phyloP scores from a whole-genome alignment of 2,329 filamentous ascomycete genomes.

The Stagonosporopsis rhizophila region DNA sequence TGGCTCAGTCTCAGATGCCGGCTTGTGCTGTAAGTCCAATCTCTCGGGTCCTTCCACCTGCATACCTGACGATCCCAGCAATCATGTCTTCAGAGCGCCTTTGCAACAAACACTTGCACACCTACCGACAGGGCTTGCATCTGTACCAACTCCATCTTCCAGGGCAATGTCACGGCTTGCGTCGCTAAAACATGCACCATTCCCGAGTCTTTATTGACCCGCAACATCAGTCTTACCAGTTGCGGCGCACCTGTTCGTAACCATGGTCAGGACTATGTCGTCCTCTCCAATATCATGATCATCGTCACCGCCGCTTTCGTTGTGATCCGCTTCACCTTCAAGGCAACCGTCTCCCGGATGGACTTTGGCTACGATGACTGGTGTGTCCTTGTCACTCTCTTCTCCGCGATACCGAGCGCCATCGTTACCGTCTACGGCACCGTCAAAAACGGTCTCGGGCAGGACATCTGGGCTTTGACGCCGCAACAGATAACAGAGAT shows the following conservation, averaged over 20 bases:
- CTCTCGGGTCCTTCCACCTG: neutral
- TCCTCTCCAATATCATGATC: conserved; percentile 45
- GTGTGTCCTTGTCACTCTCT: conserved; percentile 33
- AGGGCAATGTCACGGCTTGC: conserved; percentile 30
- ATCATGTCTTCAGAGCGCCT: conserved; percentile 15
- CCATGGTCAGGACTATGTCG: conserved; percentile 42
- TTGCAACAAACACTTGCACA: conserved; percentile 26
- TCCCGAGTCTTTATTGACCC: conserved; percentile 39
- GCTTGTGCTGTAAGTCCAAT: conserved; percentile 26
- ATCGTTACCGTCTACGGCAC: conserved; percentile 36
- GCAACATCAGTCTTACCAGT: conserved; percentile 51
- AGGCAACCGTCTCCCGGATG: conserved; percentile 42
- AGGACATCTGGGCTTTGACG: conserved; percentile 60
- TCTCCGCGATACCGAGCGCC: conserved; percentile 34
- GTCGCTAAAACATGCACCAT: conserved; percentile 30
- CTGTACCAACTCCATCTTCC: conserved; percentile 31
- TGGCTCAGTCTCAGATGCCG: conserved; percentile 20
- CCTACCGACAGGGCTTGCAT: conserved; percentile 32
- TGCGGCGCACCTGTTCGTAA: conserved; percentile 52
- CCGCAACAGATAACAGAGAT: conserved; percentile 55
- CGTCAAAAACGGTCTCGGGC: conserved; percentile 54
- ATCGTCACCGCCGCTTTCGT: conserved; percentile 46
- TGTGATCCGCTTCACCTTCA: conserved; percentile 47
- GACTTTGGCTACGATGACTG: conserved; percentile 52
- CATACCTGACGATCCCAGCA: conserved; percentile 10